Conservation (phyloP, 495 filamentous ascomycete species). For the Aspergillus hancockii region DNA sequence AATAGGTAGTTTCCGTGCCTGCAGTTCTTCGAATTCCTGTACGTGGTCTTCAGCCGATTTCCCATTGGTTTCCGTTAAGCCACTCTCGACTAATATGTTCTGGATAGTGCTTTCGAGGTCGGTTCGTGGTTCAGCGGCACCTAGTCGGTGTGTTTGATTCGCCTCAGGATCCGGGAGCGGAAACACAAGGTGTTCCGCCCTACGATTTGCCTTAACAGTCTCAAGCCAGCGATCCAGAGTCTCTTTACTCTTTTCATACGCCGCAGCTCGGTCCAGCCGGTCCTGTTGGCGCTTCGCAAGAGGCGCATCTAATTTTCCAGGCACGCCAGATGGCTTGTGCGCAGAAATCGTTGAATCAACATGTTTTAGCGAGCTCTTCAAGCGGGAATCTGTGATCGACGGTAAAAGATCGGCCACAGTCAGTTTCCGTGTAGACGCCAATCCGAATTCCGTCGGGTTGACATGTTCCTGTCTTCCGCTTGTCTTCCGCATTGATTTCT, state of each 20-base stretch:
- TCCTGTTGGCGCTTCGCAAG: slow-evolving; percentile 90
- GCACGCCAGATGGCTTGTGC: slow-evolving; percentile 54
- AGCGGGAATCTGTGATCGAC: slow-evolving; percentile 69
- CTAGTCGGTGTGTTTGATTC: slow-evolving; percentile 46
- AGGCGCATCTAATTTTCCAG: slow-evolving; percentile 79
- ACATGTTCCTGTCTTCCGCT: slow-evolving; percentile 48
- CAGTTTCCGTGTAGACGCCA: slow-evolving; percentile 66
- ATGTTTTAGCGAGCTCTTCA: slow-evolving; percentile 79
- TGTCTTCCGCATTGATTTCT: slow-evolving; percentile 31
- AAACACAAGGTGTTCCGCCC: slow-evolving; percentile 90
- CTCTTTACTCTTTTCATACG: slow-evolving; percentile 89
- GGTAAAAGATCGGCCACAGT: slow-evolving; percentile 77
- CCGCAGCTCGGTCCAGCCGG: slow-evolving; percentile 76
- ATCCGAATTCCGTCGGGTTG: slow-evolving; percentile 58
- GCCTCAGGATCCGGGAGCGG: slow-evolving; percentile 73
- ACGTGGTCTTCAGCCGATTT: slow-evolving; percentile 66
- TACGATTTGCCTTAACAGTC: slow-evolving; percentile 89
- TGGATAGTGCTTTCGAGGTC: slow-evolving; percentile 84
- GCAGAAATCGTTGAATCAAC: slow-evolving; percentile 49
- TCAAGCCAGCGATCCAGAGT: slow-evolving; percentile 88
- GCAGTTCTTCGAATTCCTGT: slow-evolving; percentile 68
- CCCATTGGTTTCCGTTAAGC: slow-evolving; percentile 59
- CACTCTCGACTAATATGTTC: slow-evolving; percentile 85
- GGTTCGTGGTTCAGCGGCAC: slow-evolving; percentile 62
- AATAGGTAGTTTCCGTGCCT: slow-evolving; percentile 62